Evolutionary conservation across 768 basidiomycete species (phyloP), one percentile per base, ranked within the genome.

Genomic region (Pisolithus marmoratus): DNA sequence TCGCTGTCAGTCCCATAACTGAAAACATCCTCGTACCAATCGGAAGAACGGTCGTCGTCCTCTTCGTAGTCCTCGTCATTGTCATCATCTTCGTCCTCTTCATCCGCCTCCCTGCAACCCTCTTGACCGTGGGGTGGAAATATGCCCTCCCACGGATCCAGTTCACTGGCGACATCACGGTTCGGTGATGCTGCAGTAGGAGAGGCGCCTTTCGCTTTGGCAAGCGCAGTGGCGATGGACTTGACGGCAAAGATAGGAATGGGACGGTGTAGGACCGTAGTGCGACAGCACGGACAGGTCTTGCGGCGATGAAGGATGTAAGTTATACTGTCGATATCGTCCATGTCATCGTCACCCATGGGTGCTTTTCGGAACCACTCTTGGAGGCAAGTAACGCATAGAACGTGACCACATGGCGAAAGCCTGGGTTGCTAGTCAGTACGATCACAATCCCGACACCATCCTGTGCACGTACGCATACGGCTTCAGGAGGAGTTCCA

Each of bases 331-430:
- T 64, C 63, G 40, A 74, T 72, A 42, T 75, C 67, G 48, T 66
- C 53, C 72, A 77, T 78, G 17, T 76, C 75, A 36, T 74, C 71
- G 24, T 74, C 75, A 17, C 61, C 54, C 0, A 72, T 67, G 3
- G 86, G 85, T 3, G 85, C 84, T 48, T 80, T 77, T 53, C 80
- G 78, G 69, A 90, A 90, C 87, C 87, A 90, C 58, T 83, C 81
- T 64, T 86, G 83, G 8, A 90, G 77, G 58, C 87, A 90, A 3
- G 60, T 58, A 24, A 85, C 74, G 51, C 87, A 90, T n/a, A 86
- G 71, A n/a, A 86, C 76, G 57, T 90, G 87, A 1, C 87, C 87
- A 59, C 87, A 90, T 0, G 87, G 87, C 1, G 84, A 77, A 41
- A 89, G 72, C 2, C 87, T 87, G 48, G 15, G 38, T 19, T 15